These are phyloP conservation scores for Remersonia thermophila DNA, from an alignment of 2,329 filamentous ascomycete genomes.

Conservation along the genomic window DNA sequence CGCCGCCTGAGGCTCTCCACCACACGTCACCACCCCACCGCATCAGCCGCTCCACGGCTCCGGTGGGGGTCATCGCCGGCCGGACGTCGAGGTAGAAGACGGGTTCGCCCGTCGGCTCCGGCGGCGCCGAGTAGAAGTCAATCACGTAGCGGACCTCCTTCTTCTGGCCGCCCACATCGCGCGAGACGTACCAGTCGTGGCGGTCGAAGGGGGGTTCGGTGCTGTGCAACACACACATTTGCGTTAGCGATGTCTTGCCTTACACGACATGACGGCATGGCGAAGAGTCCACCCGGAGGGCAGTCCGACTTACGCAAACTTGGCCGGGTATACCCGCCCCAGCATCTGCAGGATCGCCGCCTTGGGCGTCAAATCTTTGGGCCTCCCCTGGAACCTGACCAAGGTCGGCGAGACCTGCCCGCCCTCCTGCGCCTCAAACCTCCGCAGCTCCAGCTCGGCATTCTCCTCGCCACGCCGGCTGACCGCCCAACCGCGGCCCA, in stretches of 20 bases:
- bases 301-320: slow-evolving; percentile 56
- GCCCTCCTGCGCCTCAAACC: slow-evolving; percentile 32
- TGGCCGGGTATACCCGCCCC: slow-evolving; percentile 64
- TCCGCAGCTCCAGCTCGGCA: slow-evolving; percentile 21
- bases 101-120: slow-evolving; percentile 74
- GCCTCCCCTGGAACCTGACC: slow-evolving; percentile 77
- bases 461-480: slow-evolving; percentile 65
- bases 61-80: slow-evolving; percentile 71
- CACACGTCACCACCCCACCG: slow-evolving; percentile 89
- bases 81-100: slow-evolving; percentile 94
- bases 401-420: slow-evolving; percentile 56
- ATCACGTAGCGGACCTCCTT: slow-evolving; percentile 89
- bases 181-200: slow-evolving; percentile 90
- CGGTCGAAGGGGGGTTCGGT: slow-evolving; percentile 85
- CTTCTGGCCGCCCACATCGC: slow-evolving; percentile 52
- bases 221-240: slow-evolving; percentile 30
- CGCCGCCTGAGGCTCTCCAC: slow-evolving; percentile 75
- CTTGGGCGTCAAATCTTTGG: slow-evolving; percentile 84
- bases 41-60: slow-evolving; percentile 69
- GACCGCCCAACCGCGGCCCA: slow-evolving; percentile 59
- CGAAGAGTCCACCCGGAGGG: too few species aligned
- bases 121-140: slow-evolving; percentile 82
- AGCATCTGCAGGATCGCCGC: slow-evolving; percentile 72
- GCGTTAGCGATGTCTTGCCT: too few species aligned
- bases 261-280: too few species aligned